Evolutionary conservation across 2,329 filamentous ascomycete genomes (phyloP), one percentile per base, ranked within the genome.

Genomic region (Boeremia lycopersici): DNA sequence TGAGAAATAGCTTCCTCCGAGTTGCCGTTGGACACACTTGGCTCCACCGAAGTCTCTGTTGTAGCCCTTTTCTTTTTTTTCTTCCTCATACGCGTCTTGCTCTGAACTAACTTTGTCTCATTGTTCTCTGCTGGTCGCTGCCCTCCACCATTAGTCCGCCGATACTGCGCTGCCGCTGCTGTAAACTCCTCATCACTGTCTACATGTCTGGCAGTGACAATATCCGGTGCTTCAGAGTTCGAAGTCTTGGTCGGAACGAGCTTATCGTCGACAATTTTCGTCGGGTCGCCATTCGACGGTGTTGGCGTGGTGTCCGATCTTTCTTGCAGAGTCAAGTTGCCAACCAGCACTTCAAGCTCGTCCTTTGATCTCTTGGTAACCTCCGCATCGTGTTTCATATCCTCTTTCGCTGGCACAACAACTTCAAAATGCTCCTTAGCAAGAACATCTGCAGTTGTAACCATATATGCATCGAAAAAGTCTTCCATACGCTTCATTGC

Each of bases 401-500:
- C 46, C 26, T 42, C 52, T 11, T 63, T 50, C 9, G 58, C 59
- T 13, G 62, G 50, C 9, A 47, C 26, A 13, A 50, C 31, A 7
- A 28, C 49, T 35, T 44, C 44, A 8, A 56, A 46, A 10, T 52
- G 50, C 11, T 72, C 65, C 34, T 59, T 64, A 9, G 78, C 77
- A 4, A 87, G 76, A n/a, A 92, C 77, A 29, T 87, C 82, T 19
- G 80, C 77, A 23, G 84, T 84, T 2, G 82, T 81, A 26, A 87
- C 79, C 2, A 88, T 79, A 40, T 86, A 84, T 41, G 89, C 91
- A 28, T 89, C 91, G 56, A 93, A 89, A 46, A 90, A 84, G 36
- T 91, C 85, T 2, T 85, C 81, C 71, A 96, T 87, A 49, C 86
- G 85, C 47, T 83, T 82, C 62, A 96, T 79, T 0, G 93, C 89